Base-by-base conservation (phyloP, 1,284 basidiomycete species). In the Malassezia sympodialis region DNA sequence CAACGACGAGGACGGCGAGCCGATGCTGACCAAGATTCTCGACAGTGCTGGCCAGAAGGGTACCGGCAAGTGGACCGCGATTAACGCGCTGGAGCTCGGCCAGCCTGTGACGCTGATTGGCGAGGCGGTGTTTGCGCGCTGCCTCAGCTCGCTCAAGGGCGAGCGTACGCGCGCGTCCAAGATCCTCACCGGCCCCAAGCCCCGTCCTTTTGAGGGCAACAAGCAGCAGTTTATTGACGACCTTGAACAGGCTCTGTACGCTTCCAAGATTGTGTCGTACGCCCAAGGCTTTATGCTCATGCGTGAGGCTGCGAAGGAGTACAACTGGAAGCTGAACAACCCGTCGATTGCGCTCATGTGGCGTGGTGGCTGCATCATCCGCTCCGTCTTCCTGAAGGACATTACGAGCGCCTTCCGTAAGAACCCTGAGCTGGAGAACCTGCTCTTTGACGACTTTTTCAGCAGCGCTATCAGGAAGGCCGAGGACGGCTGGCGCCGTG, bases 241-340 rank as follows among this genome's bases (percentile, higher is more conserved):
- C 78, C 86, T 99, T 63, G 93, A 98, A 80, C 94, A 98, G 78
- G 93, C 93, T 50, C 82, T 99, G 60, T 98, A 99, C 79, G 94
- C 91, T 45, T 94, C 90, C 72, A 99, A 99, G 83, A 93, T 99
- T 51, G 67, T 75, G 53, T 74, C 72, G 31, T 75, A 99, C 81
- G 89, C 93, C 23, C 94, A 99, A 79, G 94, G 94, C 68, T 99
- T 98, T 82, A 94, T 98, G 85, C 83, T 99, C 72, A 96, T 98
- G 91, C 83, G 94, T 68, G 87, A 96, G 79, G 93, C 93, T 51
- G 93, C 91, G 52, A 87, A 89, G 77, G 90, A 93, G 81, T 89
- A 81, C 87, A 68, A 75, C 79, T 79, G 76, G 78, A 73, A 73
- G 65, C 69, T 79, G 60, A 78, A 78, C 81, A 94, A 94, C 76